Conservation (phyloP, 192 early-diverging fungal species). For the Geranomyces michiganensis region DNA sequence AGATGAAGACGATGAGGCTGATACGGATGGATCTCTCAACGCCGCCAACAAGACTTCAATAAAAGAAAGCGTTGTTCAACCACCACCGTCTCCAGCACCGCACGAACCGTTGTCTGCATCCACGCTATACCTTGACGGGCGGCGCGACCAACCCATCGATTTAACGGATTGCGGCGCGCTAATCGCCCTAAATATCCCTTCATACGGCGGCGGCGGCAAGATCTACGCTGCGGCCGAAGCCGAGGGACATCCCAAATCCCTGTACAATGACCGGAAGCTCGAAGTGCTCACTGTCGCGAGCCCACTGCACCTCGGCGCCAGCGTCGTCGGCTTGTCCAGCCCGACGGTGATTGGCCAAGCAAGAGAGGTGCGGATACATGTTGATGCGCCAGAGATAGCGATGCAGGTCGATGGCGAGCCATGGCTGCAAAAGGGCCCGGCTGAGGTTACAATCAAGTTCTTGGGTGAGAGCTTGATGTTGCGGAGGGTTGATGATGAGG, state of each 20-base stretch:
- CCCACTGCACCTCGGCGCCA: slow-evolving; percentile 36
- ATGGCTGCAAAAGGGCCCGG: slow-evolving; percentile 38
- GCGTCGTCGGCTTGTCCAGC: slow-evolving; percentile 30
- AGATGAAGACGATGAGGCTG: not conserved
- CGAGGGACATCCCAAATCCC: slow-evolving; percentile 28
- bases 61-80: not conserved
- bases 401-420: slow-evolving; percentile 47
- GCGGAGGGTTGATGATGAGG: slow-evolving; percentile 11
- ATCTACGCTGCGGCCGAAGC: slow-evolving; percentile 37
- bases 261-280: slow-evolving; percentile 29
- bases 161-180: slow-evolving; percentile 30
- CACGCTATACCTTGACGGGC: slow-evolving; percentile 10
- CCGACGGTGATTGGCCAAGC: slow-evolving; percentile 37
- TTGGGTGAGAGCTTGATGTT: slow-evolving; percentile 32
- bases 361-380: slow-evolving; percentile 4
- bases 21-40: not conserved
- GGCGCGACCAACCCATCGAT: slow-evolving; percentile 18
- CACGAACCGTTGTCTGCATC: slow-evolving; percentile 33
- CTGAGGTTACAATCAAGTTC: slow-evolving; percentile 24
- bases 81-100: slow-evolving; percentile 14
- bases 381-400: slow-evolving; percentile 27
- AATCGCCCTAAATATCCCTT: slow-evolving; percentile 39
- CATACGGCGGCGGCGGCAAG: slow-evolving; percentile 41
- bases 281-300: slow-evolving; percentile 37
- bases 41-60: not conserved